Percentiles rank a stretch among this genome's conserved stretches.
phyloP scores from a whole-genome alignment of 768 basidiomycete species.

The Aureoboletus auriporus region DNA sequence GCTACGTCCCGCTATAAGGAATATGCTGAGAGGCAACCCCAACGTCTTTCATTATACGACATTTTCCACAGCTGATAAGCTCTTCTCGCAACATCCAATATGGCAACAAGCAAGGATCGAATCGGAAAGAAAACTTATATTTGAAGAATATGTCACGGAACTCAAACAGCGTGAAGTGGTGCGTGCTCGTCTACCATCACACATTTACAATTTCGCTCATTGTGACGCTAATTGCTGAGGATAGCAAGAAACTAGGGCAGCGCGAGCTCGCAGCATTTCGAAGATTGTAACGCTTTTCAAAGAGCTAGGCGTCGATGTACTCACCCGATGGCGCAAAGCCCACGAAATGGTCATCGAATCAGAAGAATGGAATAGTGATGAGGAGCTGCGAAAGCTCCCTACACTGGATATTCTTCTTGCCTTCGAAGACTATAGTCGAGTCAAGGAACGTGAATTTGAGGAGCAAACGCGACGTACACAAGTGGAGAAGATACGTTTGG shows the following conservation, averaged over 20 bases:
- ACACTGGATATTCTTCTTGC: constrained; percentile 88
- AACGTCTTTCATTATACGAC: constrained; percentile 91
- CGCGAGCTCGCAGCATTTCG: constrained; percentile 73
- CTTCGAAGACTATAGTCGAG: constrained; percentile 91
- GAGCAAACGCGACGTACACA: constrained; percentile 76
- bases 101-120: constrained; percentile 88
- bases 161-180: constrained; percentile 89
- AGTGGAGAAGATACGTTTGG: constrained; percentile 79
- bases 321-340: constrained; percentile 90
- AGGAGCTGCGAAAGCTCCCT: constrained; percentile 77
- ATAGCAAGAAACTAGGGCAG: constrained; percentile 76
- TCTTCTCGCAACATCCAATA: constrained; percentile 83
- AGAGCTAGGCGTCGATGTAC: constrained; percentile 81
- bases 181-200: constrained; percentile 26
- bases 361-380: constrained; percentile 72
- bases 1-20: constrained; percentile 79
- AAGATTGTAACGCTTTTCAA: constrained; percentile 86
- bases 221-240: constrained; percentile 2
- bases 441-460: constrained; percentile 88
- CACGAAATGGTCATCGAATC: constrained; percentile 73
- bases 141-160: constrained; percentile 88
- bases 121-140: constrained; percentile 80
- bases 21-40: constrained; percentile 83
- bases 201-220: constrained; percentile 5
- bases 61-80: constrained; percentile 81